Evolutionary conservation across 2,329 filamentous ascomycete genomes (phyloP).

Genomic region (Stagonosporopsis rhizophila): DNA sequence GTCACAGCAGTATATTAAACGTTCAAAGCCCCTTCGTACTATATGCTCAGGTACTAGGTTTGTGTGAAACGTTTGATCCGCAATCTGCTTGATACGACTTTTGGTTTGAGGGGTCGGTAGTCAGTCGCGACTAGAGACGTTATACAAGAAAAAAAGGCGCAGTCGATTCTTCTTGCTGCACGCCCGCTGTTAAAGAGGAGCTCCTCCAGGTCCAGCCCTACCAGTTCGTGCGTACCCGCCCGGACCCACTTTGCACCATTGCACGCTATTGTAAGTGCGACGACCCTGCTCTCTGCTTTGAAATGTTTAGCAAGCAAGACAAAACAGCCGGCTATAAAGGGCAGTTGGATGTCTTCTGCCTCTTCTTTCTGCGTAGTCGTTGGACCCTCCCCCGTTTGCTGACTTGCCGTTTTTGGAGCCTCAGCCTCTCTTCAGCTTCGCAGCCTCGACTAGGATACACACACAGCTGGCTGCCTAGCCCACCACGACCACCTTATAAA

Average conservation of each 20-base stretch:
- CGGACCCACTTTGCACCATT: slow-evolving; percentile 13
- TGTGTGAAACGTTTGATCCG: too few relatives aligned
- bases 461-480: background rate
- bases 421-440: background rate
- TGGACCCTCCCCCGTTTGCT: background rate
- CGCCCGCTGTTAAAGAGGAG: background rate
- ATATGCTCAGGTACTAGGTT: too few relatives aligned
- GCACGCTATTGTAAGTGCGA: slow-evolving; percentile 1
- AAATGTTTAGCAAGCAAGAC: background rate
- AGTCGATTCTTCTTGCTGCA: too few relatives aligned
- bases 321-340: background rate
- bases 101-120: too few relatives aligned
- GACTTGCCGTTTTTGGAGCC: background rate
- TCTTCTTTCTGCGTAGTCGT: too few relatives aligned
- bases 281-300: background rate
- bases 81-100: slow-evolving; percentile 6
- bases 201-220: slow-evolving; percentile 15
- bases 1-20: too few relatives aligned
- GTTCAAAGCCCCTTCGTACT: too few relatives aligned
- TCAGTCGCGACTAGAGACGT: too few relatives aligned
- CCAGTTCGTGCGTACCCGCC: slow-evolving; percentile 1
- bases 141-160: too few relatives aligned
- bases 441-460: background rate
- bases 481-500: background rate
- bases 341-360: too few relatives aligned